A percentile compares a stretch with the other conserved stretches of the same genome.
phyloP scores from a whole-genome alignment of 768 basidiomycete genomes.

The Panus rudis region DNA sequence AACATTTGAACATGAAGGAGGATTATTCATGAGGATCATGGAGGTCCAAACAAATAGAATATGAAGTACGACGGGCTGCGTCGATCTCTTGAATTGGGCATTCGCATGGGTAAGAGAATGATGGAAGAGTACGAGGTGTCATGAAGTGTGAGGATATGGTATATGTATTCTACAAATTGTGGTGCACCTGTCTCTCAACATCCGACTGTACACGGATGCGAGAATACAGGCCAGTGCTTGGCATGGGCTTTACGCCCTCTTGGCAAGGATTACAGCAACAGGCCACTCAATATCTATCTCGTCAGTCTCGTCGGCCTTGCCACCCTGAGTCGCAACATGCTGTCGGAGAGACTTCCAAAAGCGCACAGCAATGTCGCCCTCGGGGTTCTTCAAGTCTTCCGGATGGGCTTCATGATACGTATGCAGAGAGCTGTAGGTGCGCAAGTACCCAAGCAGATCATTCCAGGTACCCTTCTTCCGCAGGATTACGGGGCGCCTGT shows the following conservation, averaged over 20 bases:
- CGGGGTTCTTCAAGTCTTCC: slow-evolving; percentile 38
- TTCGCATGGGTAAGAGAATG: too few species aligned
- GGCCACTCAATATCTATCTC: slow-evolving; percentile 35
- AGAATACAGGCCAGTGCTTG: too few species aligned
- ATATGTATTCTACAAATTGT: too few species aligned
- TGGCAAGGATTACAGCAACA: slow-evolving; percentile 21
- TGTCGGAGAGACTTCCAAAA: slow-evolving; percentile 52
- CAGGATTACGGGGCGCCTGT: slow-evolving; percentile 44
- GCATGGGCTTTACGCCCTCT: slow-evolving; percentile 2
- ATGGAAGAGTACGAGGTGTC: too few species aligned
- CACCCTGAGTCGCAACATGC: slow-evolving; percentile 18
- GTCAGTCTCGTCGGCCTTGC: slow-evolving; percentile 19
- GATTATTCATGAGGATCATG: too few species aligned
- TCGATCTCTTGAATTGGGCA: too few species aligned
- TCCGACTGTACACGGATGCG: too few species aligned
- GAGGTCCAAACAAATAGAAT: too few species aligned
- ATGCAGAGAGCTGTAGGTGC: slow-evolving; percentile 65
- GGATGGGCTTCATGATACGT: slow-evolving; percentile 60
- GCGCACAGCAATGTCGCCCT: slow-evolving; percentile 59
- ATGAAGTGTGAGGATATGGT: too few species aligned
- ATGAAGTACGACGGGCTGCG: too few species aligned
- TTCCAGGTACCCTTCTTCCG: slow-evolving; percentile 56
- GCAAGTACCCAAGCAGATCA: slow-evolving; percentile 59
- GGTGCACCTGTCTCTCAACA: too few species aligned
- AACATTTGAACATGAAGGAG: too few species aligned